Conservation (phyloP, 768 basidiomycete species). For the Fomitopsis pulvina region DNA sequence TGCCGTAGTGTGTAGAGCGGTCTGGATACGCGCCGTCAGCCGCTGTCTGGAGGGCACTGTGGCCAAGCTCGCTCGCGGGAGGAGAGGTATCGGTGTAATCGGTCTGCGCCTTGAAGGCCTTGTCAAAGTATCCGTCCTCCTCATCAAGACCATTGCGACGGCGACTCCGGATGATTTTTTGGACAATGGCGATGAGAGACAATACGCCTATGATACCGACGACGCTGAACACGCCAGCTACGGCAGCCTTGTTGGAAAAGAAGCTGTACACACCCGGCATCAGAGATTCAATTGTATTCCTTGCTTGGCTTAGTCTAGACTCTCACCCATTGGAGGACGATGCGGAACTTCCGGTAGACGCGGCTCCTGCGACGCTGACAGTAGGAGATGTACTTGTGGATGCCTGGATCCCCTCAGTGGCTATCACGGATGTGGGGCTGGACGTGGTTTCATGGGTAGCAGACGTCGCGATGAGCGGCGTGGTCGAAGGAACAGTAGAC, state of each 20-base stretch:
- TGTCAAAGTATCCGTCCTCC: conserved; percentile 24
- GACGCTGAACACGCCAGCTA: conserved; percentile 39
- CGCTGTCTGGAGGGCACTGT: conserved; percentile 12
- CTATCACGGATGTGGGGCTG: conserved; percentile 6
- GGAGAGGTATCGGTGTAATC: conserved; percentile 5
- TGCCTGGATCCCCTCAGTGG: not conserved
- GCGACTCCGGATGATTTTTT: conserved; percentile 26
- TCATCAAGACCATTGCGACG: conserved; percentile 20
- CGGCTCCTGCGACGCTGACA: conserved; percentile 4
- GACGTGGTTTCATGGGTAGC: conserved; percentile 9
- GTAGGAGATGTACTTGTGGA: conserved; percentile 5
- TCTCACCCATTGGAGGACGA: conserved; percentile 12
- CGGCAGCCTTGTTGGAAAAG: conserved; percentile 39
- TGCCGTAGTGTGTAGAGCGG: conserved; percentile 22
- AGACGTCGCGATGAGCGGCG: not conserved
- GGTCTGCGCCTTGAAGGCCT: conserved; percentile 11
- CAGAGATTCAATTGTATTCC: not conserved
- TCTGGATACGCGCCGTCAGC: conserved; percentile 19
- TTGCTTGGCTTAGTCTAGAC: not conserved
- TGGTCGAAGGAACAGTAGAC: conserved; percentile 6
- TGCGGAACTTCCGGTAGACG: conserved; percentile 2
- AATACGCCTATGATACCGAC: conserved; percentile 31
- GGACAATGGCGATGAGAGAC: conserved; percentile 22
- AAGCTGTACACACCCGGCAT: conserved; percentile 27
- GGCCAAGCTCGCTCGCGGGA: conserved; percentile 11